A percentile compares a stretch with the other conserved stretches of the same genome.
These are phyloP conservation scores for Pyrus hybrid DNA, from an alignment of 331 rosid species.

Conservation along the genomic window DNA sequence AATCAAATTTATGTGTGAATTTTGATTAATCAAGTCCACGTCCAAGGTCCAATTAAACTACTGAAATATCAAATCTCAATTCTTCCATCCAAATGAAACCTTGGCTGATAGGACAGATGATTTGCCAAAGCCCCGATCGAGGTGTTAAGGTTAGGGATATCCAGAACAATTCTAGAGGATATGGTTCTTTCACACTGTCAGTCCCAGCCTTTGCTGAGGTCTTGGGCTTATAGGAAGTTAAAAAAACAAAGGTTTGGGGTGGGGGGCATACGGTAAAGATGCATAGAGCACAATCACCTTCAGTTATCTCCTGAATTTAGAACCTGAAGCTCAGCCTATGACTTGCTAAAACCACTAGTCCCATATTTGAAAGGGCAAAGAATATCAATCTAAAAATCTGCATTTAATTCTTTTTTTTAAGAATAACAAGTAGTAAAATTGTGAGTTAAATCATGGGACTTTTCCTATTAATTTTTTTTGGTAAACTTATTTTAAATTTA, in stretches of 20 bases:
- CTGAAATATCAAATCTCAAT: background rate
- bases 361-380: background rate
- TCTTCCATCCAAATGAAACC: background rate
- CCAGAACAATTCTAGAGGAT: background rate
- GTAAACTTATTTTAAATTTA: background rate
- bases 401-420: background rate
- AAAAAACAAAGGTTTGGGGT: background rate
- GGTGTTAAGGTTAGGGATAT: background rate
- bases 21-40: background rate
- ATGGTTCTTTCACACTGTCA: background rate
- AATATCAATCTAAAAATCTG: background rate
- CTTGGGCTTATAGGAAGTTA: background rate
- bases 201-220: background rate
- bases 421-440: background rate
- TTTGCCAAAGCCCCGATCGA: background rate
- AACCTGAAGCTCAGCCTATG: background rate
- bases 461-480: background rate
- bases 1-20: background rate
- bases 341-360: background rate
- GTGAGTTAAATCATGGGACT: background rate
- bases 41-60: background rate
- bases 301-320: background rate
- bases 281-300: background rate
- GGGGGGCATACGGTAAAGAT: background rate
- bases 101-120: background rate